Base-by-base conservation (phyloP, 441 rosid species). In the Gossypium davidsonii region DNA sequence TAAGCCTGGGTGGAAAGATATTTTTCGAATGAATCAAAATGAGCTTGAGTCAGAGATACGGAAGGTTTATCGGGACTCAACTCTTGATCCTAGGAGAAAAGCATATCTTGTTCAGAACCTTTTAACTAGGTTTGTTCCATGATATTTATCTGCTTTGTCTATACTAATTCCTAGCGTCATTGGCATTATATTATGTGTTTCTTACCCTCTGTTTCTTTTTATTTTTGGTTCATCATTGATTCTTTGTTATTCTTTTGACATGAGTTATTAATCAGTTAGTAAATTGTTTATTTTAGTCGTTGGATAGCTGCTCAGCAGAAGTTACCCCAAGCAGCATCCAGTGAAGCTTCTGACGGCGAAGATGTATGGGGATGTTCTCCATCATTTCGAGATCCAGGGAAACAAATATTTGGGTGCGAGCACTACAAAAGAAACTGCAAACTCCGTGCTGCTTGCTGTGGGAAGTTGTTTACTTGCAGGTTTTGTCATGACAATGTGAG, bases 31-130 rank as follows among this genome's bases (percentile, higher is more conserved):
- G 86, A 85, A 85, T 74, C 82, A 85, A 78, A 86, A 79, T 82
- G 94, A 90, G 72, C 92, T 90, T 42, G 94, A 90, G 79, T 84
- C 94, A 67, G 94, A 86, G 79, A 90, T 90, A 75, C 83, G 92
- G 81, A 88, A 88, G 79, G 94, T 90, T 82, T 88, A 85, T 76
- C 81, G 85, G 71, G 94, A 90, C 79, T 75, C 90, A 69, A 83
- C 92, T 55, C 90, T 90, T 82, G 94, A 90, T 81, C 94, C 90
- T 25, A 85, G 94, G 81, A 86, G 94, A 81, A 88, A 90, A 82
- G 89, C 87, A 20, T 90, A 90, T 78, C 90, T 90, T 31, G 85
- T 88, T 72, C 94, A 88, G 78, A 86, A 90, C 76, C 86, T 89
- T 74, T 84, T 89, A 83, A 90, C 94, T 75, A 90, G 94, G 94